Conservation (phyloP, 768 basidiomycete genomes). For the Nidularia sp. region DNA sequence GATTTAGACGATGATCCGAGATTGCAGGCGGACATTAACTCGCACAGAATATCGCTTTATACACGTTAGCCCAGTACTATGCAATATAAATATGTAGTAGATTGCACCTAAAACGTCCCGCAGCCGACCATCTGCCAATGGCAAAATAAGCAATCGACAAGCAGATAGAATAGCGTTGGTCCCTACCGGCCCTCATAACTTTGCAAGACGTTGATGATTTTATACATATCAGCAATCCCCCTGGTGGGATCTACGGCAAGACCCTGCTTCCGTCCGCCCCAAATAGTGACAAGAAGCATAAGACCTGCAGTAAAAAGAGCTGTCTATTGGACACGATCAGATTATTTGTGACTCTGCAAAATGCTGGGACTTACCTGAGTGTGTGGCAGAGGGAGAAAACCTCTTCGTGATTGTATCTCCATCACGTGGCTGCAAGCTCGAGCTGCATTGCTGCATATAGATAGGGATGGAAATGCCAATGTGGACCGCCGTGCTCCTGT, state of each 20-base stretch:
- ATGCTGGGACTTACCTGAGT: conserved; percentile 7
- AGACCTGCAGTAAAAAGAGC: conserved; percentile 21
- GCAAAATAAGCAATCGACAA: no score
- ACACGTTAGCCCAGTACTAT: no score
- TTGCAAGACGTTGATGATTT: conserved; percentile 31
- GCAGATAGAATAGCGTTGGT: no score
- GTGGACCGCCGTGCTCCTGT: conserved; percentile 27
- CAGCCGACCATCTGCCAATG: no score
- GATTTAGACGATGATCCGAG: no score
- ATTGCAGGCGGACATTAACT: no score
- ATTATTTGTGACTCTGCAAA: neutral
- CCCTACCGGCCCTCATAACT: conserved; percentile 9
- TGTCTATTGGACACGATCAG: neutral
- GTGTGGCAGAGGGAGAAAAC: conserved; percentile 3
- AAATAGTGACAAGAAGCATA: conserved; percentile 46
- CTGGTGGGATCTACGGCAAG: conserved; percentile 22
- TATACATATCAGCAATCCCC: conserved; percentile 38
- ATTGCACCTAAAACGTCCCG: no score
- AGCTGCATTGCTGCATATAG: conserved; percentile 72
- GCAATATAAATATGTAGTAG: no score
- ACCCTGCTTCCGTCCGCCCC: conserved; percentile 33
- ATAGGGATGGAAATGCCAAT: conserved; percentile 45
- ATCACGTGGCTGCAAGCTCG: conserved; percentile 58
- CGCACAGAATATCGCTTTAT: no score
- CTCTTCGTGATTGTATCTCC: conserved; percentile 29